Conservation (phyloP, 2,329 filamentous ascomycete species). For the Aspergillus pseudoglaucus region DNA sequence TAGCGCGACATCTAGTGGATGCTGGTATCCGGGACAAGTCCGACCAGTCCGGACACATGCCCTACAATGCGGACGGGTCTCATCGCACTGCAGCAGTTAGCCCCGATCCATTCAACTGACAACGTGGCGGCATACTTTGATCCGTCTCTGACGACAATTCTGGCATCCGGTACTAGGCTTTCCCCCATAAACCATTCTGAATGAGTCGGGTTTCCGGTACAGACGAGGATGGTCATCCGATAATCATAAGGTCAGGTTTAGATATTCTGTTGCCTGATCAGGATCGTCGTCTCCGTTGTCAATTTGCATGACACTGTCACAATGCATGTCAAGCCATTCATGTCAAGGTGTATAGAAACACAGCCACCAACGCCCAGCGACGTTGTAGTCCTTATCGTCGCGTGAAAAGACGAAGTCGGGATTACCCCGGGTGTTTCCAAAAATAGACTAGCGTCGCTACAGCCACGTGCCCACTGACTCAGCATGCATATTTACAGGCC, state of each 20-base stretch:
- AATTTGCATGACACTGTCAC: too few species aligned
- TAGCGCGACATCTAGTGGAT: constrained; percentile 24
- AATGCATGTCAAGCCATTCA: too few species aligned
- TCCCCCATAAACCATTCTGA: constrained; percentile 21
- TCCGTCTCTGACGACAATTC: constrained; percentile 23
- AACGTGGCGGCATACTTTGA: constrained; percentile 16
- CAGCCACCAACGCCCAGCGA: too few species aligned
- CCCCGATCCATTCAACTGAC: not conserved
- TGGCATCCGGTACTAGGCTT: constrained; percentile 22
- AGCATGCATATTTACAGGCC: not conserved
- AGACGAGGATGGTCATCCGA: not conserved
- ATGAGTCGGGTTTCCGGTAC: not conserved
- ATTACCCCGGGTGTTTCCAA: not conserved
- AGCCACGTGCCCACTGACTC: not conserved
- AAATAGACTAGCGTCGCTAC: not conserved
- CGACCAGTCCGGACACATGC: constrained; percentile 22
- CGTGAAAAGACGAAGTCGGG: not conserved
- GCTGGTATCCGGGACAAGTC: constrained; percentile 21
- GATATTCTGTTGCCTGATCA: not conserved
- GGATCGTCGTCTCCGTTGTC: not conserved
- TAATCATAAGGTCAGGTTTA: too few species aligned
- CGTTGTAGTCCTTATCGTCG: too few species aligned
- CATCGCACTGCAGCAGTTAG: constrained; percentile 20
- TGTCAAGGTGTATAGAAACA: too few species aligned
- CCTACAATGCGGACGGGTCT: constrained; percentile 22